Base-by-base conservation (phyloP, 2,329 filamentous ascomycete species). In the Penicillium italicum region DNA sequence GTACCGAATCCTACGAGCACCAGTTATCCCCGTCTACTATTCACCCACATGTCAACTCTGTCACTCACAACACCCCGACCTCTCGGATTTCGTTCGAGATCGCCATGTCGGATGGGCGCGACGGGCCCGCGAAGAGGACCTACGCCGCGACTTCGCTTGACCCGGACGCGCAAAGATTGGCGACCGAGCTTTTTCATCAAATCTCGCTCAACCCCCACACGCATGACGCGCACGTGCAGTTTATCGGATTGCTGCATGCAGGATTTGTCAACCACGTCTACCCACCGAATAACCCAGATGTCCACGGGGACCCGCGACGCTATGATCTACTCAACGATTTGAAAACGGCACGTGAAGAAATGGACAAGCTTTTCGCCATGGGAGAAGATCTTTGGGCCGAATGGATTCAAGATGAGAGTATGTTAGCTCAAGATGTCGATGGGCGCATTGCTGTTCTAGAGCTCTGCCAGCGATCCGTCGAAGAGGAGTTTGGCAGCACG, bases 361-460 rank as follows among this genome's bases (percentile, higher is more conserved):
- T 87, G 80, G 80, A 84, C 62, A 79, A 80, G 50, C 79, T 84
- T 20, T 87, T 86, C 63, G 80, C 84, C 2, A 79, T 87, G 56
- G 84, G 84, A 1, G 85, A 87, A 66, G 78, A 82, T 40, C 74
- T 86, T 48, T 87, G 84, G 84, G 73, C 79, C 4, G 82, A 85
- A 57, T 85, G 84, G 78, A 80, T 87, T 41, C 78, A 83, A 59
- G 85, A 87, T 60, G 84, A 86, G 66, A 82, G 79, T 49, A 74
- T 82, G 55, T 70, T 86, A 50, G 84, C 84, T 26, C 75, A 73
- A 20, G 77, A 78, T 18, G 73, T 80, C 7, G 81, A 85, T 22
- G 83, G 86, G 63, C 79, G 82, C 36, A 79, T 84, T 56, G 75
- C 74, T 3, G 78, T 87, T 10, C 80, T 85, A 63, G 83, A 86